A percentile compares a stretch with the other conserved stretches of the same genome.
Conservation (phyloP, 2,329 filamentous ascomycete genomes). For the Ascochyta clinopodiicola region DNA sequence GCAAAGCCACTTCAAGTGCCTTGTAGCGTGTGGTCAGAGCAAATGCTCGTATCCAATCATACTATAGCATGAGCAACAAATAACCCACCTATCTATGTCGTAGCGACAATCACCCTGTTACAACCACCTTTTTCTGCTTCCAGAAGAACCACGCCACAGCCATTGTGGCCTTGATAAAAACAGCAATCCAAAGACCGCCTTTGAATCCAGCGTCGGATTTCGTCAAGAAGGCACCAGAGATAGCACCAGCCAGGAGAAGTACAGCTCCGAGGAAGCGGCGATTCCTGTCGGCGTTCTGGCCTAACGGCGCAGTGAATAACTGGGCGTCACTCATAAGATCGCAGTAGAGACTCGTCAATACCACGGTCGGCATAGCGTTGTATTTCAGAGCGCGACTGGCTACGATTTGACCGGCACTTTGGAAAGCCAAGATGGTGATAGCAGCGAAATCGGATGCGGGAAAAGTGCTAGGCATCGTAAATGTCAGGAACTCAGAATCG, state of each 20-base stretch:
- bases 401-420: conserved; percentile 62
- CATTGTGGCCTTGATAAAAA: conserved; percentile 9
- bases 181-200: conserved; percentile 22
- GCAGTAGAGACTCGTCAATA: conserved; percentile 62
- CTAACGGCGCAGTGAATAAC: conserved; percentile 50
- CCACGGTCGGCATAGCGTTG: conserved; percentile 62
- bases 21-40: too few relatives aligned
- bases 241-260: conserved; percentile 56
- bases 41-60: too few relatives aligned
- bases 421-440: conserved; percentile 57
- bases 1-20: too few relatives aligned
- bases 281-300: conserved; percentile 59
- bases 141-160: conserved; percentile 14
- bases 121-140: conserved; percentile 7
- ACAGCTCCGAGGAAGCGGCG: conserved; percentile 56
- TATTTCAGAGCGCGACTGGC: conserved; percentile 58
- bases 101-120: not conserved
- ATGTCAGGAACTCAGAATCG: conserved; percentile 45
- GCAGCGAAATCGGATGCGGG: conserved; percentile 50
- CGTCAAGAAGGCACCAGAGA: conserved; percentile 59
- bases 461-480: conserved; percentile 31
- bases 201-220: conserved; percentile 34
- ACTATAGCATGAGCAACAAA: not conserved
- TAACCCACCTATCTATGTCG: not conserved
- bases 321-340: conserved; percentile 61